A percentile compares a stretch with the other conserved stretches of the same genome.
Evolutionary conservation across 1,284 basidiomycete genomes (phyloP).

Genomic region (Marasmius tenuissimus): DNA sequence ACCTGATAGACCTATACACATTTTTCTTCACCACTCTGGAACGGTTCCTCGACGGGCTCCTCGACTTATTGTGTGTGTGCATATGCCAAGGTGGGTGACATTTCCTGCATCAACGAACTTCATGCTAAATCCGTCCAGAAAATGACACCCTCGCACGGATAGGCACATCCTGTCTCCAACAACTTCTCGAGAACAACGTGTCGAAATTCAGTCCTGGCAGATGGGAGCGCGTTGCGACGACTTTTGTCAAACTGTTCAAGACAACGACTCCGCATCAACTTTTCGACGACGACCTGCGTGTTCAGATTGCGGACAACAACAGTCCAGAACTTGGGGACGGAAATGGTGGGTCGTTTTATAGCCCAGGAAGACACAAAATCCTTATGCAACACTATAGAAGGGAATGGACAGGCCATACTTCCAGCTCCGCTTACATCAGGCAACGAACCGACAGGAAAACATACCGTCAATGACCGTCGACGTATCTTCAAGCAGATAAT

Average conservation of each 20-base stretch:
- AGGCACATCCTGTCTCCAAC: conserved; percentile 97
- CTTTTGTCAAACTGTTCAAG: conserved; percentile 94
- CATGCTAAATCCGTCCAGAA: conserved; percentile 53
- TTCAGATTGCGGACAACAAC: conserved; percentile 71
- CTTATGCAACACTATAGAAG: conserved; percentile 39
- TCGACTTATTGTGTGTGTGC: conserved; percentile 94
- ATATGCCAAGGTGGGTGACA: conserved; percentile 89
- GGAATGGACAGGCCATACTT: conserved; percentile 69
- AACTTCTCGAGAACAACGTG: conserved; percentile 93
- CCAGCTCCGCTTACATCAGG: conserved; percentile 77
- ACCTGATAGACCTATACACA: conserved; percentile 95
- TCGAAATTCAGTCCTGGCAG: conserved; percentile 80
- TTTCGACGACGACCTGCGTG: conserved; percentile 86
- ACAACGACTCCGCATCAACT: conserved; percentile 98
- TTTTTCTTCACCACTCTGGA: conserved; percentile 94
- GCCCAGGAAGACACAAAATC: conserved; percentile 10
- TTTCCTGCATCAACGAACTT: background rate
- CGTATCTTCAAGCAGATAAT: conserved; percentile 99
- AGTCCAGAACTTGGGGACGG: conserved; percentile 56
- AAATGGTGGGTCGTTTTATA: conserved; percentile 36
- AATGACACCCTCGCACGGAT: conserved; percentile 98
- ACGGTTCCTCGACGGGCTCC: conserved; percentile 84
- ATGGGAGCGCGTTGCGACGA: conserved; percentile 93
- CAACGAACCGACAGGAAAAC: conserved; percentile 48
- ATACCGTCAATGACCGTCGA: conserved; percentile 73